Percentiles rank a stretch among this genome's conserved stretches.
Conservation (phyloP, 495 filamentous ascomycete genomes). For the Astrothelium macrocarpum region DNA sequence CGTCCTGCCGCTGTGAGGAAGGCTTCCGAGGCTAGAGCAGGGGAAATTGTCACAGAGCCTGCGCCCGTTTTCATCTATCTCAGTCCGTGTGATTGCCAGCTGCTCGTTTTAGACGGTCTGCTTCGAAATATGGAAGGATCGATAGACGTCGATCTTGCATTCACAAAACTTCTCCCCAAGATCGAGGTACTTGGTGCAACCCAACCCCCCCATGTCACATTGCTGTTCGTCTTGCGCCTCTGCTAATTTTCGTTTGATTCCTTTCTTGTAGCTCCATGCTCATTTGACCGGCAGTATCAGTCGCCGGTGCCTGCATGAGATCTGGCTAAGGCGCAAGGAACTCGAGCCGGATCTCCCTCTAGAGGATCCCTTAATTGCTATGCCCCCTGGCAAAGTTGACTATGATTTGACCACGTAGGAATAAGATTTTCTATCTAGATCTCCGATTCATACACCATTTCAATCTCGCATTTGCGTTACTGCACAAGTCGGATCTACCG, state of each 20-base stretch:
- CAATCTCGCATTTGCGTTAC: not conserved
- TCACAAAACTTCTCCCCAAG: constrained; percentile 26
- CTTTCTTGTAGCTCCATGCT: constrained; percentile 56
- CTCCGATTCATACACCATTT: constrained; percentile 5
- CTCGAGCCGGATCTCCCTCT: constrained; percentile 40
- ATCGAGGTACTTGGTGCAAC: constrained; percentile 21
- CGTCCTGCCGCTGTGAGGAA: not conserved
- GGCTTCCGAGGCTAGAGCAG: constrained; percentile 5
- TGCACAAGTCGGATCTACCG: not conserved
- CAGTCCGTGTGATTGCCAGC: not conserved
- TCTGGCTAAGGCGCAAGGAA: constrained; percentile 55
- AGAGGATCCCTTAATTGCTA: constrained; percentile 57
- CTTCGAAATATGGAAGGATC: not conserved
- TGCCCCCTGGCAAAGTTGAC: constrained; percentile 59
- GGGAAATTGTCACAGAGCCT: not conserved
- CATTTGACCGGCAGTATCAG: constrained; percentile 77
- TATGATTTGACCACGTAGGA: constrained; percentile 60
- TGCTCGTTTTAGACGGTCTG: not conserved
- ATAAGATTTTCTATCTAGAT: constrained; percentile 7
- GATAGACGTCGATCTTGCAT: constrained; percentile 12
- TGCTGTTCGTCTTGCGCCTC: not conserved
- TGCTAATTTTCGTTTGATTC: constrained; percentile 1
- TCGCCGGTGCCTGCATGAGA: constrained; percentile 61
- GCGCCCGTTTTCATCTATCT: not conserved
- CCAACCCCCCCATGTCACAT: not conserved